Evolutionary conservation across 1,284 basidiomycete species (phyloP), one percentile per base, ranked within the genome.

Genomic region (Psilocybe mexicana): DNA sequence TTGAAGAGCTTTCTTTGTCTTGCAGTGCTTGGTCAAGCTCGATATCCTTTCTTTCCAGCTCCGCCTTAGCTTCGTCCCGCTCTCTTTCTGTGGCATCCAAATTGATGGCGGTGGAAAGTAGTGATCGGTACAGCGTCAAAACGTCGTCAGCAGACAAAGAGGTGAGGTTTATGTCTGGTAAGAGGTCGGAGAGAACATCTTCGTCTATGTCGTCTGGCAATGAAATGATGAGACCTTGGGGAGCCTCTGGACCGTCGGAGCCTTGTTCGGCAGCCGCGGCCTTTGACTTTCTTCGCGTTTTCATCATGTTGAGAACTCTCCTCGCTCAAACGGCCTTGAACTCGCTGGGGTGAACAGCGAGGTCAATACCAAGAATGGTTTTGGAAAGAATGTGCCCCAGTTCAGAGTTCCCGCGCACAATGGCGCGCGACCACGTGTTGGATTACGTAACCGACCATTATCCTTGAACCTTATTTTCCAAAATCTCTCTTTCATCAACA

Each of bases 21-120:
- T 91, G 87, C 45, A 90, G 70, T 25, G 86, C 85, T 71, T 92
- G 88, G 70, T 93, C 91, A 47, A 92, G 75, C 67, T 92, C 90
- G 2, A 92, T 77, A 45, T 92, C 88, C 69, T 86, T 87, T 71
- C 79, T 81, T 66, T 87, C 83, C 10, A 79, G 69, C 55, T 86
- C 83, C 3, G 88, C 86, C 48, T 78, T 82, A 56, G 80, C 73
- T 60, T 86, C 86, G 68, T 92, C 88, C 28, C 88, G 71, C 58
- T 88, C 84, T 52, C 82, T 75, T 53, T 81, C 78, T 1, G 78
- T 73, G 54, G 70, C 74, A 56, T 90, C 86, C 14, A 82, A 68
- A 52, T 84, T 82, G 1, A 75, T 69, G 5, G 77, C 76, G 60
- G 90, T 85, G 1, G 77, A 74, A 8, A 86, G 69, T n/a, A 92